Evolutionary conservation across 202 grass and related monocot species (phyloP).

Genomic region (Carex sylvatica): DNA sequence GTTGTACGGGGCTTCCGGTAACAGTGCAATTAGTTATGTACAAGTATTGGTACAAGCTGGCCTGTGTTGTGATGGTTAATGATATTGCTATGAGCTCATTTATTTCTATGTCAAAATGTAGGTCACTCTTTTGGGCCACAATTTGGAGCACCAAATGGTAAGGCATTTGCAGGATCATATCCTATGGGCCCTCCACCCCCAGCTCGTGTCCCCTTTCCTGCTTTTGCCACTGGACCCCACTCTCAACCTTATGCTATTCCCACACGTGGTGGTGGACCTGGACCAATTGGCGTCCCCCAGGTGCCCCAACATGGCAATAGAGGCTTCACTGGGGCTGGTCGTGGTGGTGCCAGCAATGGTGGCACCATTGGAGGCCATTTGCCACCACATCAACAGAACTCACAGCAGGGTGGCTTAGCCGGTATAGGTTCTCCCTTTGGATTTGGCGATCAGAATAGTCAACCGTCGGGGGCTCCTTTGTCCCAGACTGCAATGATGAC

Average conservation of each 20-base stretch:
- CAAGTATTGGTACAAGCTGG: not conserved
- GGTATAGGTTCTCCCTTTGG: slow-evolving; percentile 67
- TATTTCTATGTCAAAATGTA: slow-evolving; percentile 14
- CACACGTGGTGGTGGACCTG: slow-evolving; percentile 76
- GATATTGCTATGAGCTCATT: slow-evolving; percentile 1
- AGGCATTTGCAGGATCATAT: slow-evolving; percentile 65
- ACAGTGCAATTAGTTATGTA: not conserved
- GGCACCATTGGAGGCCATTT: slow-evolving; percentile 93
- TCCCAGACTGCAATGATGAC: slow-evolving; percentile 95
- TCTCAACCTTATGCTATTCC: slow-evolving; percentile 98
- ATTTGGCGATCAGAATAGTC: slow-evolving; percentile 77
- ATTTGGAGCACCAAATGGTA: slow-evolving; percentile 81
- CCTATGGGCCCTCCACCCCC: slow-evolving; percentile 68
- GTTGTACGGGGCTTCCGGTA: not conserved
- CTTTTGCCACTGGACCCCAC: slow-evolving; percentile 78
- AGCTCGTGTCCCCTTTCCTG: slow-evolving; percentile 68
- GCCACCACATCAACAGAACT: slow-evolving; percentile 82
- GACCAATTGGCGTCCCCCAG: slow-evolving; percentile 70
- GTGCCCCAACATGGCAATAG: slow-evolving; percentile 79
- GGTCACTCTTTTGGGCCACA: slow-evolving; percentile 62
- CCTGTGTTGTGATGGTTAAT: not conserved
- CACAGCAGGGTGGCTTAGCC: slow-evolving; percentile 58
- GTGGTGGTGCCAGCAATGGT: slow-evolving; percentile 71
- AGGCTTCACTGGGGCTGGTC: slow-evolving; percentile 65
- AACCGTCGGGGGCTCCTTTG: slow-evolving; percentile 75